Conservation (phyloP, 2,329 filamentous ascomycete genomes). For the Microcyclospora tardicrescens region DNA sequence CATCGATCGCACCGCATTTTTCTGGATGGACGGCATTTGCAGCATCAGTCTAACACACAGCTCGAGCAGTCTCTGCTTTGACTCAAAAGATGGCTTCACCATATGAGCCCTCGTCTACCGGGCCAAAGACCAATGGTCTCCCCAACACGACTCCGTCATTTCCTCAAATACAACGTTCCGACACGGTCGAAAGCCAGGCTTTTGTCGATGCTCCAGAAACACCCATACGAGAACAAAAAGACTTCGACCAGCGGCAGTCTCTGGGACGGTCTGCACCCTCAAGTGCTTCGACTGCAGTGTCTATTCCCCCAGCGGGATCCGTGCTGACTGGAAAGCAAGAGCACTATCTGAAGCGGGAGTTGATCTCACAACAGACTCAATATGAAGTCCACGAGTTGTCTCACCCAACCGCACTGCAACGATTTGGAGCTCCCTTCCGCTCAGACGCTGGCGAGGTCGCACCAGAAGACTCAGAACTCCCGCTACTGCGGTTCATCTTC, state of each 20-base stretch:
- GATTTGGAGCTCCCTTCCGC: constrained; percentile 90
- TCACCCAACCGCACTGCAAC: constrained; percentile 82
- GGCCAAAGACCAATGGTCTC: too few relatives aligned
- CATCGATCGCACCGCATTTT: too few relatives aligned
- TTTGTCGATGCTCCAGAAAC: constrained; percentile 20
- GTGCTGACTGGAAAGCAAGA: constrained; percentile 91
- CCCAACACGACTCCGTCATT: too few relatives aligned
- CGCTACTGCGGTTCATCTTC: constrained; percentile 90
- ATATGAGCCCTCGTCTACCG: too few relatives aligned
- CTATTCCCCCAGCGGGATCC: constrained; percentile 41
- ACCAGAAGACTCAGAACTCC: constrained; percentile 84
- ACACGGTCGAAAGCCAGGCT: constrained; percentile 17
- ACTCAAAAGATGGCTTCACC: too few relatives aligned
- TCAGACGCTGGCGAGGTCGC: constrained; percentile 87
- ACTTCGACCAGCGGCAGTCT: constrained; percentile 9
- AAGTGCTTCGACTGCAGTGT: constrained; percentile 26
- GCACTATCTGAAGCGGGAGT: constrained; percentile 94
- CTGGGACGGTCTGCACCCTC: constrained; percentile 15
- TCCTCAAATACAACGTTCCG: constrained; percentile 1
- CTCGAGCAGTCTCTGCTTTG: too few relatives aligned
- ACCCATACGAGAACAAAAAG: constrained; percentile 2
- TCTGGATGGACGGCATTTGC: too few relatives aligned
- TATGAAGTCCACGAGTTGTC: constrained; percentile 88
- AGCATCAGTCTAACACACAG: too few relatives aligned
- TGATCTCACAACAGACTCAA: constrained; percentile 78